phyloP scores from a whole-genome alignment of 2,329 filamentous ascomycete species.

The Paraphoma sp. region DNA sequence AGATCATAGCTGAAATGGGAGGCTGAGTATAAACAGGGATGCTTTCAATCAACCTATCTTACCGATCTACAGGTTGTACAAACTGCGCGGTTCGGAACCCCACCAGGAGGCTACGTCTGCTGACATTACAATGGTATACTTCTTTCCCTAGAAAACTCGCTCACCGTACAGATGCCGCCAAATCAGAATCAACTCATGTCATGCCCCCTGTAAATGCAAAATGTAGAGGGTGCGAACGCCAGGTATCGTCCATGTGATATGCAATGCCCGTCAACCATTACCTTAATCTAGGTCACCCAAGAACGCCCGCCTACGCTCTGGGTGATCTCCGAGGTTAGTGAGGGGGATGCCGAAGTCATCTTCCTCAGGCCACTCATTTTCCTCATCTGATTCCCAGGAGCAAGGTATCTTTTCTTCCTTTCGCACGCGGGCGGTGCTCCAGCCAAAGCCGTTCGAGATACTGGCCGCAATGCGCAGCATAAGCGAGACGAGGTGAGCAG shows the following conservation, averaged over 20 bases:
- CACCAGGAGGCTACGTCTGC: neutral
- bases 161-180: slow-evolving; percentile 22
- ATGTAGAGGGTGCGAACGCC: slow-evolving; percentile 20
- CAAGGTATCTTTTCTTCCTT: slow-evolving; percentile 44
- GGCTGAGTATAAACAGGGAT: neutral
- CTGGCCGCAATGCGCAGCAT: slow-evolving; percentile 83
- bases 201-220: slow-evolving; percentile 30
- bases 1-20: neutral
- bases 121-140: slow-evolving; percentile 8
- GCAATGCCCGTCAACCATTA: slow-evolving; percentile 12
- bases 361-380: slow-evolving; percentile 57
- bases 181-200: slow-evolving; percentile 20
- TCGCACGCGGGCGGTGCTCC: slow-evolving; percentile 42
- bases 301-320: slow-evolving; percentile 26
- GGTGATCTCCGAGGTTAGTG: slow-evolving; percentile 32
- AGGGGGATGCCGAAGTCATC: slow-evolving; percentile 65
- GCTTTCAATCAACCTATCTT: neutral
- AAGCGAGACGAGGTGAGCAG: slow-evolving; percentile 75
- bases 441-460: slow-evolving; percentile 60
- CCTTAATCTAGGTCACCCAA: slow-evolving; percentile 36
- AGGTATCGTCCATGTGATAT: slow-evolving; percentile 24
- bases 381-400: slow-evolving; percentile 68
- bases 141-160: slow-evolving; percentile 9
- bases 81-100: neutral
- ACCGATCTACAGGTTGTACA: neutral